Evolutionary conservation across 1,284 basidiomycete species (phyloP), one percentile per base, ranked within the genome.

Genomic region (Hortiboletus rubellus): DNA sequence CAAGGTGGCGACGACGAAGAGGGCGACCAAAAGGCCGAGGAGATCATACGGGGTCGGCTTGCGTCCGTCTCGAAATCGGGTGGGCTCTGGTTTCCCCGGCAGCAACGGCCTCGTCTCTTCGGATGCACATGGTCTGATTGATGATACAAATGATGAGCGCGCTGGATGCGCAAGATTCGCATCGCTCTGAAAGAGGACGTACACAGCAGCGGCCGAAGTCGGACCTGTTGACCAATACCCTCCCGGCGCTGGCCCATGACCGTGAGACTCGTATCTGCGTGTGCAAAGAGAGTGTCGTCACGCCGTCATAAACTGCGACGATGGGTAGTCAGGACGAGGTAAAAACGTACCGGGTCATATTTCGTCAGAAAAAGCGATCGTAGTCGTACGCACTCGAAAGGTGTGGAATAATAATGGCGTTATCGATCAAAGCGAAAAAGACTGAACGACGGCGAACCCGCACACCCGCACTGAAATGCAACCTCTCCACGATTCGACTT

Each of bases 301-400:
- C 33, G 6, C 12, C 10, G 27, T 10, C 18, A 4, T 22, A 22
- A 43, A 24, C 14, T 7, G 11, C 2, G 3, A 37, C 1, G n/a
- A 9, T n/a, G 11, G 4, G 10, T 12, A 11, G 10, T 17, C 9
- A 37, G 36, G 30, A 9, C 15, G 7, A 31, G 10, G 30, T 5
- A 14, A 33, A 22, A 15, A 48, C 58, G 27, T 24, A 63, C 58
- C 10, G 14, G 45, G 48, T 7, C 58, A 61, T 61, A 1, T 24
- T 42, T 7, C 12, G 8, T 37, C 15, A n/a, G 3, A 36, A 41
- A 22, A 17, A 1, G 6, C 8, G 12, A 33, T 6, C 7, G 17
- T 36, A 27, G 22, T 22, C 2, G 34, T 22, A 24, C 15, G 27
- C 17, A 12, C 49, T 15, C 6, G n/a, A 42, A 27, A 44, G 41